Evolutionary conservation across 2,329 filamentous ascomycete genomes (phyloP), one percentile per base, ranked within the genome.

Genomic region (Leptographium wingfieldii): DNA sequence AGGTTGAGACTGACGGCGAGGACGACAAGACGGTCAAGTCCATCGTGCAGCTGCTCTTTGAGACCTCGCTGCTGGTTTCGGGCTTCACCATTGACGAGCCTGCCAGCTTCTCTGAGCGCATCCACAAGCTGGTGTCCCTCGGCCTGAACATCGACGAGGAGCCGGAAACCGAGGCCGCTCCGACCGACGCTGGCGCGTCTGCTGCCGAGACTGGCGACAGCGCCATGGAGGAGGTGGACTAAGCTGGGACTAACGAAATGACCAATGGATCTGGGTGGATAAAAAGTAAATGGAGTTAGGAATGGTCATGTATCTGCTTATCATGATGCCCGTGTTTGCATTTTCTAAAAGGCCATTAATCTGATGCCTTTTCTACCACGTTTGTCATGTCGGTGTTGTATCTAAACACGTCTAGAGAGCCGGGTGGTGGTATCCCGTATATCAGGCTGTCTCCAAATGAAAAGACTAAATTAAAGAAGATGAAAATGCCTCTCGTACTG

Each of bases 171-270:
- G 81, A 78, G 61, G 79, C 83, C 60, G 77, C 80, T 61, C 71
- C 73, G 48, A 73, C 74, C 59, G 75, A 82, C 64, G 84, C 81
- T 65, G 87, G 87, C 75, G 74, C 73, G 55, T 72, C 76, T 63
- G 76, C 74, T 62, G 77, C 78, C 65, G 82, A 83, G 74, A 78
- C 87, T 66, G 87, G 86, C 69, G 91, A 96, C 85, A 95, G 88
- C 80, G 87, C 92, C 75, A 99, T 99, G 94, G 94, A 99, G 86
- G 94, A 99, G 85, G 94, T 99, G 74, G 94, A 99, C 84, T 99
- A 95, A 80, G 70, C 66, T 62, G 54, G 57, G 64, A 59, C 66
- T 59, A 66, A 67, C 65, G 65, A 68, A 67, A 63, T 66, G 65
- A 67, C 33, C 16, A 53, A 66, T 51, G 58, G 55, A 55, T 25